Conservation (phyloP, 805 yeast species). For the Nakazawaea pomicola region DNA sequence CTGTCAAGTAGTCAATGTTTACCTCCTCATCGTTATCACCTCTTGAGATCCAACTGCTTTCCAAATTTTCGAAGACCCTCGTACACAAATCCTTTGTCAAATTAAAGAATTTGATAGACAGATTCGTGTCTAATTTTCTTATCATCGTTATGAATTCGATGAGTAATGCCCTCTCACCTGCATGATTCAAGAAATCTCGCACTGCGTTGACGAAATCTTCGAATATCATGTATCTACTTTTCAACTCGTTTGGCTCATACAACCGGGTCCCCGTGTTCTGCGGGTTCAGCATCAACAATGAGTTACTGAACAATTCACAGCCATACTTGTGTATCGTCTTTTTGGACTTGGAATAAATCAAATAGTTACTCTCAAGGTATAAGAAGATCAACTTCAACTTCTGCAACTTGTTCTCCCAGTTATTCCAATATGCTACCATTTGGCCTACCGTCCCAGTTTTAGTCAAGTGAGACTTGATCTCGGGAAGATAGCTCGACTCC, state of each 20-base stretch:
- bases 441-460: not conserved
- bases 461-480: not conserved
- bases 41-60: conserved; percentile 10
- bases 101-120: conserved; percentile 11
- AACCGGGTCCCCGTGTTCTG: not conserved
- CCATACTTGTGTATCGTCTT: conserved; percentile 1
- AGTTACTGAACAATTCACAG: not conserved
- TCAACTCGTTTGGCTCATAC: conserved; percentile 9
- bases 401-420: conserved; percentile 1
- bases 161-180: not conserved
- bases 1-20: too few relatives aligned
- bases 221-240: conserved; percentile 6
- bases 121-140: conserved; percentile 17
- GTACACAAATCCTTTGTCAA: conserved; percentile 17
- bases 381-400: conserved; percentile 3
- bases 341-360: conserved; percentile 6
- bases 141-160: not conserved
- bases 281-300: not conserved
- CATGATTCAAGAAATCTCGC: not conserved
- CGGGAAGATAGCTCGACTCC: too few relatives aligned
- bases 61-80: conserved; percentile 19
- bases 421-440: not conserved
- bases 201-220: not conserved
- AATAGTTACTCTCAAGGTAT: conserved; percentile 8
- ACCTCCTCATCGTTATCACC: too few relatives aligned